Evolutionary conservation across 257 asterid species (phyloP), one percentile per base, ranked within the genome.

Genomic region (Thymus quinquecostatus): DNA sequence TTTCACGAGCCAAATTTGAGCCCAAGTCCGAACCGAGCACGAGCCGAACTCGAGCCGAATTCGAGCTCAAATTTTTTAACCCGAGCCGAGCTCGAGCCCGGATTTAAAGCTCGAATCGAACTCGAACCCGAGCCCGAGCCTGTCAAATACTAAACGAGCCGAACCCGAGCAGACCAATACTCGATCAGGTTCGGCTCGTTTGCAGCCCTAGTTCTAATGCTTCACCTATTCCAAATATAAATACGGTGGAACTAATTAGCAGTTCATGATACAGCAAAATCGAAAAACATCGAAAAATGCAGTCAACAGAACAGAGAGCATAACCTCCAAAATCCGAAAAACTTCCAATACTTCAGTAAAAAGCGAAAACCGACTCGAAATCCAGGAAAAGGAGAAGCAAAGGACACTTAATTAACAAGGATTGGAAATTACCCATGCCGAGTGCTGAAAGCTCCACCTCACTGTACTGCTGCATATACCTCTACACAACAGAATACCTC

Each of bases 381-480:
- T 5, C 68, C 8, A 14, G 8, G 1, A 59, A 3, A 5, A 29
- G 6, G 45, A 8, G n/a, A 45, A 12, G 12, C 63, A 48, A 61
- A 68, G 33, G 27, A 40, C 6, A 8, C 33, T 56, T 13, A 59
- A 51, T 10, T 2, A 8, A 51, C 8, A 64, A n/a, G 11, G 53
- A 36, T 10, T 10, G 32, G 69, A 66, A 73, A 67, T 57, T 89
- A 92, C 97, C 97, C 96, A 89, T 92, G 74, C 97, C 97, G 67
- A 89, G 87, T 50, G 89, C 97, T 1, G 97, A 91, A 77, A 91
- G 96, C 85, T 89, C 97, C 75, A 87, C 96, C 81, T 91, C 97
- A 60, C 76, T 78, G 79, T 89, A 73, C 72, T 89, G 93, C 68
- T 89, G 92, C 95, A 92, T 84, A 76, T 92, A 87, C 65, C 93